A percentile compares a stretch with the other conserved stretches of the same genome.
These are phyloP conservation scores for Lachancea sp. DNA, from an alignment of 805 yeast species.

Conservation along the genomic window DNA sequence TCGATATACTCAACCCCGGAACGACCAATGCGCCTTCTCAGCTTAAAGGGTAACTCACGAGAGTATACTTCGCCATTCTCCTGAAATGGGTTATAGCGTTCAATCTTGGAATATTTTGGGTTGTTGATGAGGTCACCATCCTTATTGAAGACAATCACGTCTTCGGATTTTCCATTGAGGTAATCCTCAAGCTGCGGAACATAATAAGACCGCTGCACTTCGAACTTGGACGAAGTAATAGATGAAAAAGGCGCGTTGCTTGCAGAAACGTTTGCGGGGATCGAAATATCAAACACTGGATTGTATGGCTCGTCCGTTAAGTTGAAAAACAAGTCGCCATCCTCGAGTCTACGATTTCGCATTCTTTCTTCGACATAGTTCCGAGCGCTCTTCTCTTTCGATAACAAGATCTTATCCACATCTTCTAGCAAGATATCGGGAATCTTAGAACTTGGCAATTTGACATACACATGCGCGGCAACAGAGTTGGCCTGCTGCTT, in stretches of 20 bases:
- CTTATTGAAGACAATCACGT: slow-evolving; percentile 20
- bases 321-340: slow-evolving; percentile 72
- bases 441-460: slow-evolving; percentile 81
- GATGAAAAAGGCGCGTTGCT: slow-evolving; percentile 75
- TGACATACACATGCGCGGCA: slow-evolving; percentile 67
- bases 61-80: slow-evolving; percentile 29
- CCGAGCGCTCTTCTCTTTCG: slow-evolving; percentile 70
- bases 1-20: slow-evolving; percentile 67
- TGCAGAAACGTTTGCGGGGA: slow-evolving; percentile 48
- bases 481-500: slow-evolving; percentile 18
- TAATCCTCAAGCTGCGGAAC: slow-evolving; percentile 28
- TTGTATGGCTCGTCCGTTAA: slow-evolving; percentile 80
- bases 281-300: slow-evolving; percentile 68
- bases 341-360: slow-evolving; percentile 57
- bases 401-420: slow-evolving; percentile 64
- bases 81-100: slow-evolving; percentile 35
- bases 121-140: slow-evolving; percentile 30
- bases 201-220: slow-evolving; percentile 54
- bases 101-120: slow-evolving; percentile 30
- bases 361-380: slow-evolving; percentile 83
- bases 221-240: slow-evolving; percentile 62
- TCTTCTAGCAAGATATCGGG: slow-evolving; percentile 89
- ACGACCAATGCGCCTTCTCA: slow-evolving; percentile 74
- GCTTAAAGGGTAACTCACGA: slow-evolving; percentile 43
- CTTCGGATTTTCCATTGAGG: slow-evolving; percentile 25